Evolutionary conservation across 441 rosid genomes (phyloP), one percentile per base, ranked within the genome.

Genomic region (Euphorbia corollata): DNA sequence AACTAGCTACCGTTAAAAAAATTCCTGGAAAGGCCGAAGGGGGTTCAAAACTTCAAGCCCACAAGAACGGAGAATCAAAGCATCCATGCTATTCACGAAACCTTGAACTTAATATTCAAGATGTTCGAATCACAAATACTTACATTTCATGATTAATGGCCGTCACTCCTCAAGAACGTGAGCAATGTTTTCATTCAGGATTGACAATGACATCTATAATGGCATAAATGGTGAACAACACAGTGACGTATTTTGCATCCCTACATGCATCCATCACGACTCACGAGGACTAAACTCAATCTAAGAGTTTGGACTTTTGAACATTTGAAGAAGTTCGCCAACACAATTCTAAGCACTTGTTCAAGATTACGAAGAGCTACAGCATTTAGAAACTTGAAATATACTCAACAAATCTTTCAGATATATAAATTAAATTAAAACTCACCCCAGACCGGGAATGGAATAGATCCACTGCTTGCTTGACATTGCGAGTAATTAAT

Each of bases 401-500:
- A 2, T 51, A 9, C 30, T 51, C 48, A 24, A 59, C 23, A 4
- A 68, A 75, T n/a, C 58, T 55, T 43, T 30, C 34, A 2, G 0
- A 59, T 1, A 15, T 39, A 62, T 5, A 47, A 30, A 48, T 13
- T 5, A 48, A 12, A 51, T 11, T 22, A 55, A 59, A 59, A 53
- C 84, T 83, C 72, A 88, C 98, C 82, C 89, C 90, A 68, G 82
- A 84, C 19, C 88, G 84, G 67, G 74, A 72, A 74, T 90, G 97
- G 78, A 90, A 92, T 51, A 88, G 73, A 71, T 92, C 97, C 67
- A 92, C 84, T 11, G 98, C 84, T 27, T 83, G 84, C 87, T 82
- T 82, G 68, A 92, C 79, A 82, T 90, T 92, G 69, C 98, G 91
- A 24, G 98, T 92, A 68, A 92, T 88, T 47, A 92, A 74, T 68